Evolutionary conservation across 768 basidiomycete species (phyloP).

Genomic region (Suillus discolor): DNA sequence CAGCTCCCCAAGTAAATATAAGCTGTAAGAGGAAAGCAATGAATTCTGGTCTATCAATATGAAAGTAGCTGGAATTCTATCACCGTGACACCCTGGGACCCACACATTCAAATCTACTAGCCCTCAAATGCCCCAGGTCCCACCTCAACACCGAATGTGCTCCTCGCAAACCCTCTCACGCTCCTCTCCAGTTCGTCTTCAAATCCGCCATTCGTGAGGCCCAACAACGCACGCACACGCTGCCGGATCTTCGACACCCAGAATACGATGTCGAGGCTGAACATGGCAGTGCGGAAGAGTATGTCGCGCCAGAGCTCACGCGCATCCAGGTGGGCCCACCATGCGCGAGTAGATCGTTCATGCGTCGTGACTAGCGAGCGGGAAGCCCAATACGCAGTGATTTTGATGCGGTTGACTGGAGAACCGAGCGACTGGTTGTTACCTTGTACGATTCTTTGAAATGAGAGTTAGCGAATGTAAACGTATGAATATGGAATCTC

Average conservation of each 20-base stretch:
- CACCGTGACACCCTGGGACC: background rate
- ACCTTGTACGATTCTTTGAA: conserved; percentile 37
- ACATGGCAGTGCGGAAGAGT: conserved; percentile 64
- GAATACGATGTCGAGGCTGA: conserved; percentile 74
- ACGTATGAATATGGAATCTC: background rate
- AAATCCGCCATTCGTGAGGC: conserved; percentile 52
- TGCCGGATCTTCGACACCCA: conserved; percentile 57
- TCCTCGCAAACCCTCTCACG: conserved; percentile 75
- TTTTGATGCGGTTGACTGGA: conserved; percentile 89
- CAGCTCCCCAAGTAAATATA: too few relatives aligned
- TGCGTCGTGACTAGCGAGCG: conserved; percentile 55
- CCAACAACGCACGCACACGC: conserved; percentile 46
- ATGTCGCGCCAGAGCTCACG: conserved; percentile 60
- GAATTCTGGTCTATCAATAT: too few relatives aligned
- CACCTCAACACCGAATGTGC: conserved; percentile 78
- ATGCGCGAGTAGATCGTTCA: conserved; percentile 29
- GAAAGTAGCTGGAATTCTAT: too few relatives aligned
- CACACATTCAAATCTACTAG: conserved; percentile 18
- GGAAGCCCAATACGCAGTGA: conserved; percentile 84
- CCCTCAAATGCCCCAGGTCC: conserved; percentile 57
- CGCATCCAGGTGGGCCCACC: conserved; percentile 16
- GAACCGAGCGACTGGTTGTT: conserved; percentile 86
- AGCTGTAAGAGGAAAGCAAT: too few relatives aligned
- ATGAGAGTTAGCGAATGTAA: background rate
- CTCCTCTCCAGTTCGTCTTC: conserved; percentile 83